Evolutionary conservation across 805 yeast genomes (phyloP), one percentile per base, ranked within the genome.

Genomic region (Spencermartinsiella europaea): DNA sequence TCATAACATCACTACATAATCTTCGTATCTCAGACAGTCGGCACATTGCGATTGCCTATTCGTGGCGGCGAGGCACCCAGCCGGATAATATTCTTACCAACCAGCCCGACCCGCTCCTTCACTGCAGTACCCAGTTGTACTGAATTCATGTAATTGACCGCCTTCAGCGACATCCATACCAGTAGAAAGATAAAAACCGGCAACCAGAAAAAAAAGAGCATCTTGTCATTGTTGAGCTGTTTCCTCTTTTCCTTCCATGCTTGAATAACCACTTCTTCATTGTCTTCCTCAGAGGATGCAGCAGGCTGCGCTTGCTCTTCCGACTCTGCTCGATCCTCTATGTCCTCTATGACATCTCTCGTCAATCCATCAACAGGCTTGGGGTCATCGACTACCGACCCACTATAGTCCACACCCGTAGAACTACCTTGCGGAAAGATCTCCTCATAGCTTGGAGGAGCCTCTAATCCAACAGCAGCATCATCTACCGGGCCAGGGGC

Each of bases 131-230:
- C 27, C 31, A 25, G 31, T 17, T 51, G 48, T 25, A 40, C 37
- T n/a, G 51, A 20, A 31, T 53, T 46, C 40, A 54, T 38, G 20
- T 47, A 53, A 3, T 48, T 17, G 21, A 46, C 46, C 15, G 46
- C 44, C 44, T 54, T 51, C 39, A 48, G 27, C 7, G 56, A 52
- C 25, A 56, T 28, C 54, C 54, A 52, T 27, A 85, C 61, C 37
- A 56, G 33, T 37, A 58, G 54, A 27, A 63, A 54, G 17, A 82
- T 55, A 44, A 87, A 67, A 34, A 85, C 74, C 12, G 97, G 97
- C 48, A 89, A 67, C 97, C 97, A 90, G 74, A 90, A 89, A 63
- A 90, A 86, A 50, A 87, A 68, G 52, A 90, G 71, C 86, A 88
- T 83, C 59, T 79, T 83, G 65, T 90, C 97, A 58, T 87, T 84